Base-by-base conservation (phyloP, 495 filamentous ascomycete species). In the Symbiotaphrina buchneri region DNA sequence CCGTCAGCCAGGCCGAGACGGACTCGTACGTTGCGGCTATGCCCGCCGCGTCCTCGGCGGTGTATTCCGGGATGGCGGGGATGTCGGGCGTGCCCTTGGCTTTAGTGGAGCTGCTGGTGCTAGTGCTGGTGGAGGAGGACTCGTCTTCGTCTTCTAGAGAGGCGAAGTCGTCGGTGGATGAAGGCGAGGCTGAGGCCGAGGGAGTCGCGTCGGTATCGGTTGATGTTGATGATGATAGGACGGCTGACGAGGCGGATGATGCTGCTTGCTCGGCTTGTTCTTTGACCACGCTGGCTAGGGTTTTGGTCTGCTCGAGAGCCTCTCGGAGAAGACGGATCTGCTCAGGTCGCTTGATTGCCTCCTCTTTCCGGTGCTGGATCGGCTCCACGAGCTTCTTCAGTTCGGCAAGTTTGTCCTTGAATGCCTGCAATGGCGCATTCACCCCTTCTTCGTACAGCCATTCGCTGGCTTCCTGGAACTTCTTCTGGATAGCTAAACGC, bases 401-500 rank as follows among this genome's bases (percentile, higher is more conserved):
- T 23, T 61, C 63, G 45, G 74, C 72, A 24, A 90, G 62, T 34
- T 68, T 72, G 17, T 61, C 58, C 46, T 69, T 73, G 47, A 93
- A 63, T 14, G 68, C 71, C 2, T 71, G 62, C 15, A 66, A 68
- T 23, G 65, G 54, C 0, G 87, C 82, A 31, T 78, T 65, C 5
- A 65, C 68, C 26, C 85, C 82, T 31, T 84, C 80, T 21, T 62
- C 75, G 46, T 92, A 91, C 20, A 97, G 65, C 85, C 87, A 95
- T 21, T 92, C 81, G 35, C 74, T 74, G 7, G 72, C 65, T 11
- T 65, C 67, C 20, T 60, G 61, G 24, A 71, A 56, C 41, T 68
- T 68, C 33, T 67, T 52, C 39, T 72, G 63, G 8, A 95, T 64
- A 17, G 44, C 41, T 3, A 54, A 45, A 19, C 78, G 59, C 37